Evolutionary conservation across 768 basidiomycete species (phyloP).

Genomic region (Phallus indusiatus): DNA sequence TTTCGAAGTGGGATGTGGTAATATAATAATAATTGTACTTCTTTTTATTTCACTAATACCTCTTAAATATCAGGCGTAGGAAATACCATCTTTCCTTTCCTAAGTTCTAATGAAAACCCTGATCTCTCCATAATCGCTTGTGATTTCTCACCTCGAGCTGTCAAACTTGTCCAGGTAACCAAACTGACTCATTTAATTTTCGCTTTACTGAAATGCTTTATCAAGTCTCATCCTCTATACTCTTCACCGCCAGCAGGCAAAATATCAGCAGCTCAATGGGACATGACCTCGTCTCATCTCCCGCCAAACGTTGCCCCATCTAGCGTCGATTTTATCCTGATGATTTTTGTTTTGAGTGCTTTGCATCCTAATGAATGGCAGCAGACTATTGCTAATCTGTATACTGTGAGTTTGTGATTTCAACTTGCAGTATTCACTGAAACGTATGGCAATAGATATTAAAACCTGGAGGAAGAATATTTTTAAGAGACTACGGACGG

Average conservation of each 20-base stretch:
- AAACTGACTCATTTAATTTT: background rate
- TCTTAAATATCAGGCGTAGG: constrained; percentile 59
- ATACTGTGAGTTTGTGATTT: constrained; percentile 38
- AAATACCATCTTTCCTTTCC: constrained; percentile 87
- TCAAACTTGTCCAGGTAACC: constrained; percentile 79
- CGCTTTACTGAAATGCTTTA: background rate
- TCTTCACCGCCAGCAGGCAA: constrained; percentile 53
- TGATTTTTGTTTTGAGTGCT: constrained; percentile 91
- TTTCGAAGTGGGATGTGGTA: constrained; percentile 88
- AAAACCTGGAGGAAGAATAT: constrained; percentile 76
- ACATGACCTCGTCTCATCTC: constrained; percentile 59
- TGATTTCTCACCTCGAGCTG: constrained; percentile 84
- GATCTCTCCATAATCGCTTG: constrained; percentile 66
- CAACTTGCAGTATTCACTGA: background rate
- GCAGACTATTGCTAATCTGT: constrained; percentile 70
- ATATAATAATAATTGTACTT: background rate
- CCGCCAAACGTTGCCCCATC: constrained; percentile 55
- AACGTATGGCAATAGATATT: constrained; percentile 49
- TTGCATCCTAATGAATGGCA: constrained; percentile 91
- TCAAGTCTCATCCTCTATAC: constrained; percentile 66
- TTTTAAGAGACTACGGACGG: constrained; percentile 91
- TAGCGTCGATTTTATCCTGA: constrained; percentile 80
- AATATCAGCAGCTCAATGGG: constrained; percentile 83
- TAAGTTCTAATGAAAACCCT: constrained; percentile 77
- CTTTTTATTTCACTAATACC: background rate